Conservation (phyloP, 2,329 filamentous ascomycete genomes). For the Elsinoe australis region DNA sequence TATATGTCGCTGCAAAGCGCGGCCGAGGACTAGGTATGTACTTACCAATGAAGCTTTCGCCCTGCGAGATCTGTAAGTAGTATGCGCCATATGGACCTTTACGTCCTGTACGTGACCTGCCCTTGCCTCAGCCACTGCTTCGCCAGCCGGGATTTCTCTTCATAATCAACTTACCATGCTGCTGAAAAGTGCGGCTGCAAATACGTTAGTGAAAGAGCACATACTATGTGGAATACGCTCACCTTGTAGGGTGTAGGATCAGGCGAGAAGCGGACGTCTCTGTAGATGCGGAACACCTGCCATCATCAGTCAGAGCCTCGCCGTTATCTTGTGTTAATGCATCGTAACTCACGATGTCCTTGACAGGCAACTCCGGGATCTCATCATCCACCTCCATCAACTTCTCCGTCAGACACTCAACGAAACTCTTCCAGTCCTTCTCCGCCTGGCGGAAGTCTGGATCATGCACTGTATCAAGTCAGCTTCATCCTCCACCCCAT, state of each 20-base stretch:
- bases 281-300: constrained; percentile 73
- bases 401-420: constrained; percentile 62
- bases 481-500: not conserved
- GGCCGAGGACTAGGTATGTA: too few relatives aligned
- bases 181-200: constrained; percentile 71
- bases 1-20: too few relatives aligned
- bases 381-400: constrained; percentile 69
- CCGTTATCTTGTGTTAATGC: constrained; percentile 1
- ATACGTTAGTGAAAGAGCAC: constrained; percentile 6
- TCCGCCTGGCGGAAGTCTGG: constrained; percentile 68
- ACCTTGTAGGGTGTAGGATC: constrained; percentile 86
- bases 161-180: constrained; percentile 55
- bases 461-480: constrained; percentile 59
- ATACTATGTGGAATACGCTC: constrained; percentile 24
- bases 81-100: constrained; percentile 86
- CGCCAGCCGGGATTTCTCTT: too few relatives aligned
- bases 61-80: constrained; percentile 75
- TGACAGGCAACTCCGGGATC: constrained; percentile 75
- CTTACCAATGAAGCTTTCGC: constrained; percentile 62
- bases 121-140: not conserved
- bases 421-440: constrained; percentile 74
- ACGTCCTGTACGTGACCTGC: constrained; percentile 69
- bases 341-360: constrained; percentile 57
- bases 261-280: constrained; percentile 76
- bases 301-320: constrained; percentile 18